Base-by-base conservation (phyloP, 2,329 filamentous ascomycete species). In the Penicillium sp. region DNA sequence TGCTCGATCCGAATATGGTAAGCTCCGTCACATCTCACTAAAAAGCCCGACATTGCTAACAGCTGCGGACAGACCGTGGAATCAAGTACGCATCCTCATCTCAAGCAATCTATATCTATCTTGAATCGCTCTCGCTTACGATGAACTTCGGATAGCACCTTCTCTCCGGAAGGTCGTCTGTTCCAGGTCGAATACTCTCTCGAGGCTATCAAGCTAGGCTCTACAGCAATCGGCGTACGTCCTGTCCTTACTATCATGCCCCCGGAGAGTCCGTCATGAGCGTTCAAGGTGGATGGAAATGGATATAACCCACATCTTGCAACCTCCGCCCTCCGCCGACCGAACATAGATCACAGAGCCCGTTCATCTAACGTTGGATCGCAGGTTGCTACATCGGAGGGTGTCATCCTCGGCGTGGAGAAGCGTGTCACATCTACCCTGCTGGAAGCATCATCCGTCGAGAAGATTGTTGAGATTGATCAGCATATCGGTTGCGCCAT, bases 161-260 rank as follows among this genome's bases (percentile, higher is more conserved):
- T 99, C 87, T 99, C 95, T 73, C 95, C 95, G 64, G 95, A 99
- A 87, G 95, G 95, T 75, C 95, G 95, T 81, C 91, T 99, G 80
- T 99, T 99, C 87, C 95, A 99, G 84, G 95, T 99, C 84, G 95
- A 99, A 90, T 99, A 99, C 88, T 98, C 95, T 62, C 90, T 99
- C 79, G 95, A 99, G 85, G 95, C 95, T 81, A 99, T 99, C 87
- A 99, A 99, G 85, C 91, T 98, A 70, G 95, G 95, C 71, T 96
- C 92, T 73, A 99, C 95, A 71, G 95, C 95, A 76, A 99, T 99
- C 82, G 95, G 95, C 73, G 93, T 88, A 84, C 63, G 82, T 78
- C 54, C 57, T 58, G 51, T 62, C 33, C 48, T 55, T 22, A 25
- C 19, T 38, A 48, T 22, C 26, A 22, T 37, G 14, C 16, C 3